These are phyloP conservation scores for Haplosporangium sp. DNA, from an alignment of 371 early-diverging fungal genomes.

Conservation along the genomic window DNA sequence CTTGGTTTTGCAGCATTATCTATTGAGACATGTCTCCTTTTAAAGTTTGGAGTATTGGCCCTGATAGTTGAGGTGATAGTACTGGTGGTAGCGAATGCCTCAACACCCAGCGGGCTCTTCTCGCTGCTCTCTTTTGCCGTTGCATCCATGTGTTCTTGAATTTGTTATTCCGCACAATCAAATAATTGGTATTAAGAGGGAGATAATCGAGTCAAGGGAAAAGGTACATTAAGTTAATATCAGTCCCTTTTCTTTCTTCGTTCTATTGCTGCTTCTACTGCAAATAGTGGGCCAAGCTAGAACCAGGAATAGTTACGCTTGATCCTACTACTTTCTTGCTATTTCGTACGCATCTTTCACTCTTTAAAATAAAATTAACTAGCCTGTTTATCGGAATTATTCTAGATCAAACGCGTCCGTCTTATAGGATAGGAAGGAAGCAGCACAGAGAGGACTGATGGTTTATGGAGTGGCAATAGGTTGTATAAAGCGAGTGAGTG, in stretches of 20 bases:
- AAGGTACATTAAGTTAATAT: not conserved
- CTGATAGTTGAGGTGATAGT: too few relatives aligned
- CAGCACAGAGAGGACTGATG: not conserved
- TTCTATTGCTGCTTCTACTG: too few relatives aligned
- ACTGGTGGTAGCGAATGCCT: too few relatives aligned
- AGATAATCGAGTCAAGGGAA: not conserved
- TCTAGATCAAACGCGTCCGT: slow-evolving; percentile 26
- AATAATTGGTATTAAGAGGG: not conserved
- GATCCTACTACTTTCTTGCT: not conserved
- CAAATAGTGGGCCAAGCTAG: slow-evolving; percentile 29
- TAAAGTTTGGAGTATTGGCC: too few relatives aligned
- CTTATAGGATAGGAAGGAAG: not conserved
- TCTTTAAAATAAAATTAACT: not conserved
- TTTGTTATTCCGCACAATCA: too few relatives aligned
- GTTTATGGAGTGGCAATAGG: too few relatives aligned
- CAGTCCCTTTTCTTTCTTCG: too few relatives aligned
- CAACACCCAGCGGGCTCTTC: too few relatives aligned
- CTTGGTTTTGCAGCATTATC: not conserved
- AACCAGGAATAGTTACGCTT: slow-evolving; percentile 22
- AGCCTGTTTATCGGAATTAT: slow-evolving; percentile 9
- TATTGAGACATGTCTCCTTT: not conserved
- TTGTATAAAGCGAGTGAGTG: not conserved
- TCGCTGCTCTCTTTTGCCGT: too few relatives aligned
- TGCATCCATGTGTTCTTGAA: too few relatives aligned
- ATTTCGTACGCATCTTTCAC: not conserved